phyloP scores from a whole-genome alignment of 768 basidiomycete genomes.

The Daedalea quercina region DNA sequence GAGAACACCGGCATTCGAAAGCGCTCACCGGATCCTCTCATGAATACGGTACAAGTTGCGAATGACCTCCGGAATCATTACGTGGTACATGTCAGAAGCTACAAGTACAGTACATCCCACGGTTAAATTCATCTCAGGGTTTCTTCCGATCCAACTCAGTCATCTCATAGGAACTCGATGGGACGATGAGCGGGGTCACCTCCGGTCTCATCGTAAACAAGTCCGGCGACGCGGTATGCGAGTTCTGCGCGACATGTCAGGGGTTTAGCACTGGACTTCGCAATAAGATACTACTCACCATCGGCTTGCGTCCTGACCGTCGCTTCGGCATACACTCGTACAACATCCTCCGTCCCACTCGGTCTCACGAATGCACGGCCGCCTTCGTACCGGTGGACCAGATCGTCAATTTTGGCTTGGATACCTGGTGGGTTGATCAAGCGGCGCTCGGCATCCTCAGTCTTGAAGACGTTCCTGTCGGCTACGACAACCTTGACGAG shows the following conservation, averaged over 20 bases:
- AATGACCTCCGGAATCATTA: neutral
- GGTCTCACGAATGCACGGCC: constrained; percentile 94
- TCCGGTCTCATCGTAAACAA: constrained; percentile 79
- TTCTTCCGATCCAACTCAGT: neutral
- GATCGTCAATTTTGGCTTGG: constrained; percentile 76
- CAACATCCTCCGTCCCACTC: constrained; percentile 97
- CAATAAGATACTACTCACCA: constrained; percentile 43
- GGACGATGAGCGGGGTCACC: constrained; percentile 76
- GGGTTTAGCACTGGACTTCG: constrained; percentile 1
- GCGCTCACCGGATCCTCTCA: no score
- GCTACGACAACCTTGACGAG: constrained; percentile 88
- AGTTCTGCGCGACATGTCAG: constrained; percentile 53
- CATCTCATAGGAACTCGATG: constrained; percentile 60
- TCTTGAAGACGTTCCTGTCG: constrained; percentile 79
- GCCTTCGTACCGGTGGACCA: constrained; percentile 69
- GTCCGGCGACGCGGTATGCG: constrained; percentile 76
- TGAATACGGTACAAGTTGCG: no score
- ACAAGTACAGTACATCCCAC: neutral
- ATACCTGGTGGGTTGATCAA: constrained; percentile 74
- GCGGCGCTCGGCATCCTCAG: constrained; percentile 89
- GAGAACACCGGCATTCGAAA: no score
- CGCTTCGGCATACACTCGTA: constrained; percentile 96
- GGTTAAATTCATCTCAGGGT: neutral
- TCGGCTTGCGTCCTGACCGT: constrained; percentile 66
- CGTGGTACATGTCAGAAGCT: neutral